These are phyloP conservation scores for Actinomortierella wolfii DNA, from an alignment of 371 early-diverging fungal genomes.

Conservation along the genomic window DNA sequence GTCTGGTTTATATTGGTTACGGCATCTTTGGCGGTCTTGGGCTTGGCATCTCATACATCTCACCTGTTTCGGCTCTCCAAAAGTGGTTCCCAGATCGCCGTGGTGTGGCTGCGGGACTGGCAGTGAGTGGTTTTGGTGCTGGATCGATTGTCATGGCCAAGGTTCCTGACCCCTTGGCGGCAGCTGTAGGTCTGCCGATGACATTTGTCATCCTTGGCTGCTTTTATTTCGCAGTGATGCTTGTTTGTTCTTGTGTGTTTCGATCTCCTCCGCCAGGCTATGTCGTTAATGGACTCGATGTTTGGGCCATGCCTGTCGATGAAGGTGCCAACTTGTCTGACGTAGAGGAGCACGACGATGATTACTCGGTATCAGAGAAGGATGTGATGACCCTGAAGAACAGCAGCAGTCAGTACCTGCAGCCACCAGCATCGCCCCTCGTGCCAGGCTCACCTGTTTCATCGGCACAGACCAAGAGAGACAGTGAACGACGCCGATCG, in stretches of 20 bases:
- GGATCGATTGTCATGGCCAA: conserved; percentile 67
- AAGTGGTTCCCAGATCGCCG: conserved; percentile 66
- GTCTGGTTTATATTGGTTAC: conserved; percentile 58
- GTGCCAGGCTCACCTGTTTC: no score
- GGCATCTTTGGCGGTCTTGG: conserved; percentile 58
- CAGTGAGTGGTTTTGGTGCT: conserved; percentile 72
- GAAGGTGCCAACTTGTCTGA: conserved; percentile 30
- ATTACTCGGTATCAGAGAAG: conserved; percentile 1
- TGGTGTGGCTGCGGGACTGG: conserved; percentile 60
- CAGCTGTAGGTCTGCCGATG: conserved; percentile 54
- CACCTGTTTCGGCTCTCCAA: conserved; percentile 58
- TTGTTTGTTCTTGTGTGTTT: conserved; percentile 51
- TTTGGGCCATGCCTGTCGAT: conserved; percentile 50
- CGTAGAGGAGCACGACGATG: conserved; percentile 10
- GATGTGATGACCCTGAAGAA: conserved; percentile 10
- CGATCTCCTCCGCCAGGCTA: conserved; percentile 68
- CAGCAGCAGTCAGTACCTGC: conserved; percentile 7
- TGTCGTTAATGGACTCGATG: conserved; percentile 57
- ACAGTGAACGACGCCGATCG: no score
- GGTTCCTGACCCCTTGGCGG: conserved; percentile 57
- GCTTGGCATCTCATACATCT: conserved; percentile 55
- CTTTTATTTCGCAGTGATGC: conserved; percentile 52
- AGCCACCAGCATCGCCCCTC: no score
- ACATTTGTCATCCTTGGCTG: conserved; percentile 64
- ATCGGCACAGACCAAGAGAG: no score